phyloP scores from a whole-genome alignment of 2,329 filamentous ascomycete genomes.

The Parasarocladium wereldwijsianum region DNA sequence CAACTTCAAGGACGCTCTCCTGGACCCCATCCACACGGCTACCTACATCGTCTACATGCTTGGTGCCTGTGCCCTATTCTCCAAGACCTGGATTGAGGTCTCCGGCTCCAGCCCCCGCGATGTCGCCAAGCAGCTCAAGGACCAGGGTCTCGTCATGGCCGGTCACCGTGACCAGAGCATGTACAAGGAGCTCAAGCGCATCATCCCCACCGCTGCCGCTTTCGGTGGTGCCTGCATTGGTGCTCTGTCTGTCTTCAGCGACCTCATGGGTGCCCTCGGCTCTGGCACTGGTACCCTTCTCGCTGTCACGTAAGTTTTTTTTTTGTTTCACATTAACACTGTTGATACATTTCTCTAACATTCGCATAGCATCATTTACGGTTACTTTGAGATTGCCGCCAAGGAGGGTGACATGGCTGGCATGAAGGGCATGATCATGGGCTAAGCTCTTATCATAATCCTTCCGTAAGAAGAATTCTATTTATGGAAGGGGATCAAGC shows the following conservation, averaged over 20 bases:
- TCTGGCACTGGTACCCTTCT: conserved; percentile 95
- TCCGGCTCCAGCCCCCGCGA: conserved; percentile 95
- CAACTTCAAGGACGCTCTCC: conserved; percentile 91
- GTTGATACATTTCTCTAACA: conserved; percentile 14
- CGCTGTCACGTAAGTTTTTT: conserved; percentile 78
- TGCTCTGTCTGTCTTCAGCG: conserved; percentile 86
- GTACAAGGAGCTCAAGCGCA: conserved; percentile 99
- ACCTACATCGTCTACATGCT: conserved; percentile 98
- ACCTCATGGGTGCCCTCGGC: conserved; percentile 89
- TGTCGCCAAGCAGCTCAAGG: conserved; percentile 99
- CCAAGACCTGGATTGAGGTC: conserved; percentile 99
- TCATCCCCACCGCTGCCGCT: conserved; percentile 94
- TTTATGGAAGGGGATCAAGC: no score
- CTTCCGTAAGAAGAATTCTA: no score
- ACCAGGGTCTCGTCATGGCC: conserved; percentile 98
- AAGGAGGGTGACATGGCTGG: conserved; percentile 93
- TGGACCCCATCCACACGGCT: conserved; percentile 92
- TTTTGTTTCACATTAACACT: not conserved
- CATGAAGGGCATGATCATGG: conserved; percentile 61
- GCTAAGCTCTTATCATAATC: no score
- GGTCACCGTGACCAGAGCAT: conserved; percentile 99
- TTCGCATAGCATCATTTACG: conserved; percentile 80
- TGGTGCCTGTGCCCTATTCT: conserved; percentile 92
- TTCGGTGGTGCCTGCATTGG: conserved; percentile 99
- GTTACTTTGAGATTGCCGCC: conserved; percentile 98